Evolutionary conservation across 108 stramenopile species (phyloP), one percentile per base, ranked within the genome.

Genomic region (Schizochytrium sp.): DNA sequence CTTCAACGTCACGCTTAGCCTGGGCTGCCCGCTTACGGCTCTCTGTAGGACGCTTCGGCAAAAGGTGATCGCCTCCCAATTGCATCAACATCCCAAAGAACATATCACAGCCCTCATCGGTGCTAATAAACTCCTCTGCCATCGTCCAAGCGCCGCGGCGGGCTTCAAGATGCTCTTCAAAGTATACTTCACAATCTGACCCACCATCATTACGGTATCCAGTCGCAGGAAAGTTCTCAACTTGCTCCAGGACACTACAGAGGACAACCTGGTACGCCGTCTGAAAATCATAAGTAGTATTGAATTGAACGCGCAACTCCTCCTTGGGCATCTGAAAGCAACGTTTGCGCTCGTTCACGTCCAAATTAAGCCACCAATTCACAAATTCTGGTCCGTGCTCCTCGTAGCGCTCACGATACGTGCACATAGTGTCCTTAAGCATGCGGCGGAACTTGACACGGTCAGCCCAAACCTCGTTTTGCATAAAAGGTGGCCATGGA

Each of bases 291-390:
- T 83, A 83, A 8, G 76, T 83, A 53, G 28, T 83, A 53, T 55
- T 83, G 76, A 83, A 55, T 53, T 55, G 47, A 8, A 83, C 28
- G 0, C 76, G 76, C 47, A 83, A 38, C 28, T 83, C 76, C 50
- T 83, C 76, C 76, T 83, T 83, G 76, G 76, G 76, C 76, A 83
- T 83, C 53, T 47, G 45, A 83, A 83, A 83, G 76, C 76, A 83
- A 5, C 76, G 47, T 10, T 28, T 49, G 47, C 76, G 47, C 47
- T 83, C 76, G 38, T 49, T 55, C 8, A 40, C 15, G 76, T 83
- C 76, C 50, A 83, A 53, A n/a, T 42, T 40, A 38, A 83, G 47
- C 76, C 76, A 83, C 76, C 76, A 83, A 10, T 2, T 55, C 45
- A 83, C 76, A 83, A 83, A 83, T n/a, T 7, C 76, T 40, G 76